Conservation (phyloP, 2,329 filamentous ascomycete genomes). For the Dactylonectria estremocensis region DNA sequence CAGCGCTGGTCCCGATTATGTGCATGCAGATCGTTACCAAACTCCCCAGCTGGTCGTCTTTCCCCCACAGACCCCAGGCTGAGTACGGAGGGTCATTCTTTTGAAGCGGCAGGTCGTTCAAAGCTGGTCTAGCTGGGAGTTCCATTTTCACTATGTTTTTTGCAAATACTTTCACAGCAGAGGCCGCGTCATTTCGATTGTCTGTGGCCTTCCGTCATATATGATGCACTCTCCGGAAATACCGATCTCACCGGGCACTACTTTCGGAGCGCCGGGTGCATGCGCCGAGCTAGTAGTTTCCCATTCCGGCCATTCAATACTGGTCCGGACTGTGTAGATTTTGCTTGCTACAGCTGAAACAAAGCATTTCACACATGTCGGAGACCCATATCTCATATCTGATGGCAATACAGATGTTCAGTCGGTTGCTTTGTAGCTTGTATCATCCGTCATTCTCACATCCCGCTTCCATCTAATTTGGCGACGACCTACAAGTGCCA, state of each 20-base stretch:
- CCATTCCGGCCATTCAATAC: neutral
- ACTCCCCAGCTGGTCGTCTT: slow-evolving; percentile 24
- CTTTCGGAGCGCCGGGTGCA: neutral
- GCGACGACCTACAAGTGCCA: neutral
- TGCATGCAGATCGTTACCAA: slow-evolving; percentile 1
- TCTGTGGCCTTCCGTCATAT: slow-evolving; percentile 5
- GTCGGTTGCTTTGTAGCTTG: neutral
- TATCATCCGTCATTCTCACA: neutral
- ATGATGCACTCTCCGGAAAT: slow-evolving; percentile 7
- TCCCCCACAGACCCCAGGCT: slow-evolving; percentile 24
- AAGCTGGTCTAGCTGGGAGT: neutral
- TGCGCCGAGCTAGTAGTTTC: neutral
- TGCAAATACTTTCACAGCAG: neutral
- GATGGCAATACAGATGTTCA: neutral
- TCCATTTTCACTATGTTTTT: neutral
- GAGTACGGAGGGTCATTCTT: slow-evolving; percentile 23
- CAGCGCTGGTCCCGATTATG: neutral
- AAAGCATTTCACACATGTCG: neutral
- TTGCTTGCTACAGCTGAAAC: neutral
- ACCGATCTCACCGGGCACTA: neutral
- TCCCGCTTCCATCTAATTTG: neutral
- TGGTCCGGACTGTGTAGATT: neutral
- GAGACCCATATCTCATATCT: neutral
- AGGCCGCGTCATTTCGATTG: neutral
- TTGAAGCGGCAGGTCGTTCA: slow-evolving; percentile 15